Percentiles rank a stretch among this genome's conserved stretches.
phyloP scores from a whole-genome alignment of 2,329 filamentous ascomycete genomes.

The Rutstroemia sp. region DNA sequence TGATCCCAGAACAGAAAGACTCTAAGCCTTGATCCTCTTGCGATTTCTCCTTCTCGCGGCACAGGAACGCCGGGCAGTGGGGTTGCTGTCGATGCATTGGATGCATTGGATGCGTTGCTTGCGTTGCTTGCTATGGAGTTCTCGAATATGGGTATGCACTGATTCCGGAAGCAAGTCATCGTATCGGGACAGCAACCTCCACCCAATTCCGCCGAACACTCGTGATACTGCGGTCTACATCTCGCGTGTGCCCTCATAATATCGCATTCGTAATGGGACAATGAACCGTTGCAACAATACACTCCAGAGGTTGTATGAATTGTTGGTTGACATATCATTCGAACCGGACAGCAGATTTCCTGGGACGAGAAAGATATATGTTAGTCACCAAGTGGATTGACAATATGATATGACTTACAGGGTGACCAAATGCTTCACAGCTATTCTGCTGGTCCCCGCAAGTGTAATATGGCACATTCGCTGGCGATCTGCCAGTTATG shows the following conservation, averaged over 20 bases:
- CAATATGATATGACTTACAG: constrained; percentile 13
- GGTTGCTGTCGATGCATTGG: constrained; percentile 19
- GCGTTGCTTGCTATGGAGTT: constrained; percentile 2
- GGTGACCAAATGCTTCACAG: constrained; percentile 23
- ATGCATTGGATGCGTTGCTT: constrained; percentile 9
- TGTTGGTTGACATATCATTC: constrained; percentile 19
- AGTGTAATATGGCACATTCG: constrained; percentile 21
- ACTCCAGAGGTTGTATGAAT: constrained; percentile 20
- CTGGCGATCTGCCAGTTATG: background rate
- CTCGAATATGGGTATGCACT: constrained; percentile 16
- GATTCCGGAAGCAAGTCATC: constrained; percentile 4
- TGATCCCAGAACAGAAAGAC: constrained; percentile 10
- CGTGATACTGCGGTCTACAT: constrained; percentile 17
- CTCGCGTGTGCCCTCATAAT: constrained; percentile 15
- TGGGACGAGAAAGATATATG: constrained; percentile 3
- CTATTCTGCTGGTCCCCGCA: constrained; percentile 27
- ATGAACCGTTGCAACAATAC: constrained; percentile 24
- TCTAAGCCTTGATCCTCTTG: constrained; percentile 10
- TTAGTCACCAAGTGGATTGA: background rate
- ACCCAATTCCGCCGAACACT: constrained; percentile 21
- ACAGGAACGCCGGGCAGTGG: constrained; percentile 4
- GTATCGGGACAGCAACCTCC: constrained; percentile 24
- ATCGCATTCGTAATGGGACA: constrained; percentile 14
- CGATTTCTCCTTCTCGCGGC: constrained; percentile 24
- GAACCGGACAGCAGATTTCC: constrained; percentile 27